These are phyloP conservation scores for Phytopythium ostracodes DNA, from an alignment of 352 stramenopile species.

Conservation along the genomic window DNA sequence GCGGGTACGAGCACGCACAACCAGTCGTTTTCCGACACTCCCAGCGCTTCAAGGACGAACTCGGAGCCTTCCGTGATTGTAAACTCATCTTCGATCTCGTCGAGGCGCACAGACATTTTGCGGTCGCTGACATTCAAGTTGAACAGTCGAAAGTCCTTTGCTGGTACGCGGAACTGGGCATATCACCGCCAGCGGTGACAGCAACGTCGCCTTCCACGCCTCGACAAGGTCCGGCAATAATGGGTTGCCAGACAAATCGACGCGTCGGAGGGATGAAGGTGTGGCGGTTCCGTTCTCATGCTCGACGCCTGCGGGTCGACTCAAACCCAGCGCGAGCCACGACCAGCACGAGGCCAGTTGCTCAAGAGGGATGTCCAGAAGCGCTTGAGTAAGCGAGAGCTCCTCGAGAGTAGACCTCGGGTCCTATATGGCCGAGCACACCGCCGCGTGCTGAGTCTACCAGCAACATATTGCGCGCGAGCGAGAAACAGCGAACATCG, in stretches of 20 bases:
- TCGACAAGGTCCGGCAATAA: neutral
- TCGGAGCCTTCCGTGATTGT: neutral
- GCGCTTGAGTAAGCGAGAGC: neutral
- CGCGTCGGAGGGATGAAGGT: neutral
- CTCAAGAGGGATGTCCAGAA: neutral
- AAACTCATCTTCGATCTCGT: neutral
- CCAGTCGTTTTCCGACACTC: neutral
- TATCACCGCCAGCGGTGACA: neutral
- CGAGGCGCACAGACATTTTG: too few relatives aligned
- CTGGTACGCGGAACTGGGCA: neutral
- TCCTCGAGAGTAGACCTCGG: neutral
- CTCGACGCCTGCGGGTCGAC: neutral
- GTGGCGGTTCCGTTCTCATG: neutral
- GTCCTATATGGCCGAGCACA: conserved; percentile 25
- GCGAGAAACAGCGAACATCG: conserved; percentile 21
- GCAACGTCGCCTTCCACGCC: neutral
- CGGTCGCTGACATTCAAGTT: too few relatives aligned
- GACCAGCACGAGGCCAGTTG: neutral
- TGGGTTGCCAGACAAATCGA: conserved; percentile 5
- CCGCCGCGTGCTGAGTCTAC: conserved; percentile 20
- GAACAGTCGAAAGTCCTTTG: neutral
- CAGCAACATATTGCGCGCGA: conserved; percentile 25
- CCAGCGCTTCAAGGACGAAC: neutral
- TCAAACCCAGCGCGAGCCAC: conserved; percentile 1
- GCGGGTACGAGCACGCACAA: neutral